A percentile compares a stretch with the other conserved stretches of the same genome.
Conservation (phyloP, 1,284 basidiomycete species). For the Testicularia cyperi region DNA sequence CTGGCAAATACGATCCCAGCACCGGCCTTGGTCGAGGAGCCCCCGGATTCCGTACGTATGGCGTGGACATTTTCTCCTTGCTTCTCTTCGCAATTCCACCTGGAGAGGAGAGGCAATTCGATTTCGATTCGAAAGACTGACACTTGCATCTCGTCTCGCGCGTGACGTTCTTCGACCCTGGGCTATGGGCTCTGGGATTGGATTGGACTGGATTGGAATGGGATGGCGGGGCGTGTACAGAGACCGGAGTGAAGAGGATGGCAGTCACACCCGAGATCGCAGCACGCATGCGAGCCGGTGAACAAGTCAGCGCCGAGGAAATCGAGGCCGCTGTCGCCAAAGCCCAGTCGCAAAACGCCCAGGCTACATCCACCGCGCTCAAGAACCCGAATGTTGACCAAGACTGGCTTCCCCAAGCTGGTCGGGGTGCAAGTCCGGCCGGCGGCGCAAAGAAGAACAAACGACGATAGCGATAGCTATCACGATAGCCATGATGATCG, state of each 20-base stretch:
- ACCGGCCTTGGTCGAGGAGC: constrained; percentile 54
- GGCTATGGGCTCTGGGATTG: too few relatives aligned
- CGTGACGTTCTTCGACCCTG: too few relatives aligned
- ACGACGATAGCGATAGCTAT: too few relatives aligned
- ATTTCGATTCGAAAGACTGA: too few relatives aligned
- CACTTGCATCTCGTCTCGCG: too few relatives aligned
- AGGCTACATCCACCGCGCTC: constrained; percentile 11
- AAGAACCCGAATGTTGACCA: constrained; percentile 38
- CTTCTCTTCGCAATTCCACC: too few relatives aligned
- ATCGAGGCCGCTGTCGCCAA: constrained; percentile 41
- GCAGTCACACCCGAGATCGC: constrained; percentile 53
- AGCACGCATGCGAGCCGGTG: constrained; percentile 51
- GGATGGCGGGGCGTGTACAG: too few relatives aligned
- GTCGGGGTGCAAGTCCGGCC: constrained; percentile 5
- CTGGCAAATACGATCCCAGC: constrained; percentile 49
- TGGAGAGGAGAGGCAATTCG: too few relatives aligned
- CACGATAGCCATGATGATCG: too few relatives aligned
- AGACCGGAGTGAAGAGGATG: constrained; percentile 48
- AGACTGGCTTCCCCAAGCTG: constrained; percentile 36
- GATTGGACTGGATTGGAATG: too few relatives aligned
- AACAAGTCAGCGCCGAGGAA: constrained; percentile 50
- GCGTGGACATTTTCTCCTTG: too few relatives aligned
- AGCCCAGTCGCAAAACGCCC: constrained; percentile 16
- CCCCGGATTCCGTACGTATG: constrained; percentile 50
- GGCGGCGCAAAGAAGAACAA: constrained; percentile 32